Conservation (phyloP, 768 basidiomycete genomes). For the Thelephora aurantiotincta region DNA sequence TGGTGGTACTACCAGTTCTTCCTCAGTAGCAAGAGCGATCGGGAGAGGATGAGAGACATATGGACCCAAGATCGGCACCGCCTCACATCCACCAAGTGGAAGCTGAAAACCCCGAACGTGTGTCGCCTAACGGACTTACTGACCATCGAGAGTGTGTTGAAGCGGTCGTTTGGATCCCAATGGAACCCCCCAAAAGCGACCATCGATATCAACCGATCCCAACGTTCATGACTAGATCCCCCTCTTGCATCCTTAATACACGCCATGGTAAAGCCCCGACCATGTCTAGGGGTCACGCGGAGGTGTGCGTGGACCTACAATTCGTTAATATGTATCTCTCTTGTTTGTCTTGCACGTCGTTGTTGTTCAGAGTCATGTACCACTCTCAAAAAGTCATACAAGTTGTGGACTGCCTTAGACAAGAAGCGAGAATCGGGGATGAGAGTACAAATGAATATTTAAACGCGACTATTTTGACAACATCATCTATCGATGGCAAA, state of each 20-base stretch:
- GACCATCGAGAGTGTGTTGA: not conserved
- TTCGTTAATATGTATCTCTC: no score
- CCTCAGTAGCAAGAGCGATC: constrained; percentile 19
- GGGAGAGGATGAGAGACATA: constrained; percentile 8
- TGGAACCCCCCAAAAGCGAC: not conserved
- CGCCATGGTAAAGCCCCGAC: no score
- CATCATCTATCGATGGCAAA: constrained; percentile 43
- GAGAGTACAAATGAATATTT: no score
- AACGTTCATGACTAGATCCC: not conserved
- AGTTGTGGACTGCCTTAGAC: no score
- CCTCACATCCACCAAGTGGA: not conserved
- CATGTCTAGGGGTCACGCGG: no score
- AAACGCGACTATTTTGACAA: constrained; percentile 37
- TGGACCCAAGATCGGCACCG: constrained; percentile 4
- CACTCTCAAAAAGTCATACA: no score
- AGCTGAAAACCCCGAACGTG: not conserved
- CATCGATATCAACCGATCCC: not conserved
- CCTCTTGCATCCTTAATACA: not conserved
- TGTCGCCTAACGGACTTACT: not conserved
- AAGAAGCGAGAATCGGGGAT: no score
- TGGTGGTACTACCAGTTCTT: constrained; percentile 42
- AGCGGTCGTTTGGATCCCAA: not conserved
- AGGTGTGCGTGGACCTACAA: no score
- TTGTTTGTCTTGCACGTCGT: no score
- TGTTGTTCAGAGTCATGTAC: no score